phyloP scores from a whole-genome alignment of 768 basidiomycete species.

The Pholiota molesta region DNA sequence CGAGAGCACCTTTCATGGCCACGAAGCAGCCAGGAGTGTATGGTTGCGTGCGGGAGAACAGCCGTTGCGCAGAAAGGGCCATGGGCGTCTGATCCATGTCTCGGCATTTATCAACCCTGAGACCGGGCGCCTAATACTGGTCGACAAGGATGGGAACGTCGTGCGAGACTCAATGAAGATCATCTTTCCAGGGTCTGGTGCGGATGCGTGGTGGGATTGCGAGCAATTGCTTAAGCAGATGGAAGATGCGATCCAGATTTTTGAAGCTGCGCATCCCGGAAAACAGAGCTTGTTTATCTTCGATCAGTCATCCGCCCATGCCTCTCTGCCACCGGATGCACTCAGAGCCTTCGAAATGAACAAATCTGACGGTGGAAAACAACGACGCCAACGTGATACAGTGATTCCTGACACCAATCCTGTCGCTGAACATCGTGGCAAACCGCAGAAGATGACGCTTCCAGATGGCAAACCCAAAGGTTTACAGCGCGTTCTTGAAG shows the following conservation, averaged over 20 bases:
- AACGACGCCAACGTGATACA: conserved; percentile 34
- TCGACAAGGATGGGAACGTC: conserved; percentile 26
- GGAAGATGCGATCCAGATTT: conserved; percentile 33
- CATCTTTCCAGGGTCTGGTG: conserved; percentile 38
- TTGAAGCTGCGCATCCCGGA: conserved; percentile 37
- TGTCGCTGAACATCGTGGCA: conserved; percentile 22
- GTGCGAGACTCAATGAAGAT: conserved; percentile 33
- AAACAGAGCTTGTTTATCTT: conserved; percentile 38
- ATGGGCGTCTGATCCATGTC: conserved; percentile 38
- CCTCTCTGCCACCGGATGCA: conserved; percentile 36
- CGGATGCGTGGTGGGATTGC: conserved; percentile 43
- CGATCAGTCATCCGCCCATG: conserved; percentile 47
- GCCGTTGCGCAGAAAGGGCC: conserved; percentile 33
- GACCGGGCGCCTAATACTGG: conserved; percentile 32
- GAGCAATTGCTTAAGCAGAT: conserved; percentile 37
- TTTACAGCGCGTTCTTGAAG: conserved; percentile 34
- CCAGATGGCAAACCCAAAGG: conserved; percentile 37
- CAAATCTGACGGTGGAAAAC: conserved; percentile 41
- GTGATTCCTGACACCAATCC: conserved; percentile 42
- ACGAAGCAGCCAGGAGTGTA: conserved; percentile 21
- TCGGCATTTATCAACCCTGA: conserved; percentile 44
- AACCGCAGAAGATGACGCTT: conserved; percentile 38
- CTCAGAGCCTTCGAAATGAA: conserved; percentile 48
- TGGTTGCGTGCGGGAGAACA: conserved; percentile 25
- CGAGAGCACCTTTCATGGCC: conserved; percentile 32